Percentiles rank a stretch among this genome's conserved stretches.
These are phyloP conservation scores for Cystobasidiaceae sp. DNA, from an alignment of 1,284 basidiomycete genomes.

Conservation along the genomic window DNA sequence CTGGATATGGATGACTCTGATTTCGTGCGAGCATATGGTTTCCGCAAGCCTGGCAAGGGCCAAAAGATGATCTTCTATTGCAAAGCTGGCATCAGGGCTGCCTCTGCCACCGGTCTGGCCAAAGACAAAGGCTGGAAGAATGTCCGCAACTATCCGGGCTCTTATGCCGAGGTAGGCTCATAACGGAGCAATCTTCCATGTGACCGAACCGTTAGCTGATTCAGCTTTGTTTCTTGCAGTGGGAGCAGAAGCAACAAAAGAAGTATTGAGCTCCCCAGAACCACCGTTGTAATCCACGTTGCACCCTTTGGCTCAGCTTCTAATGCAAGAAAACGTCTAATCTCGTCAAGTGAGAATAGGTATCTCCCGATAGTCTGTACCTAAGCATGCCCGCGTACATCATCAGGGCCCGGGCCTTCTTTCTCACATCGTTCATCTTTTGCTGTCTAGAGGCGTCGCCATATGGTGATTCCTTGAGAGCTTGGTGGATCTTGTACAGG, in stretches of 20 bases:
- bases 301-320: constrained; percentile 1
- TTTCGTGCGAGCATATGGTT: constrained; percentile 59
- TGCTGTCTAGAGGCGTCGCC: constrained; percentile 67
- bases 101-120: constrained; percentile 72
- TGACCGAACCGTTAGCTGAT: constrained; percentile 34
- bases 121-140: constrained; percentile 77
- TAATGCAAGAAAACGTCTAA: constrained; percentile 41
- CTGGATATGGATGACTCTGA: constrained; percentile 57
- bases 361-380: constrained; percentile 81
- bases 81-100: constrained; percentile 78
- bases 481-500: constrained; percentile 71
- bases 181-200: constrained; percentile 50
- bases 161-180: constrained; percentile 66
- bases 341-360: constrained; percentile 69
- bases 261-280: constrained; percentile 30
- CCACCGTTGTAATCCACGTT: constrained; percentile 43
- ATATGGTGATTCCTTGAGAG: constrained; percentile 65
- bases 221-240: constrained; percentile 23
- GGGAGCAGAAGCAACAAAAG: constrained; percentile 11
- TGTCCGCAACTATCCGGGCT: constrained; percentile 79
- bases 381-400: constrained; percentile 75
- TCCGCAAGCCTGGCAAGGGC: constrained; percentile 66
- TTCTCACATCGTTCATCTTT: constrained; percentile 53
- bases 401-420: constrained; percentile 56
- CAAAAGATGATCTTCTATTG: constrained; percentile 93